Percentiles rank a stretch among this genome's conserved stretches.
Conservation (phyloP, 805 yeast species). For the Starmerella stellata region DNA sequence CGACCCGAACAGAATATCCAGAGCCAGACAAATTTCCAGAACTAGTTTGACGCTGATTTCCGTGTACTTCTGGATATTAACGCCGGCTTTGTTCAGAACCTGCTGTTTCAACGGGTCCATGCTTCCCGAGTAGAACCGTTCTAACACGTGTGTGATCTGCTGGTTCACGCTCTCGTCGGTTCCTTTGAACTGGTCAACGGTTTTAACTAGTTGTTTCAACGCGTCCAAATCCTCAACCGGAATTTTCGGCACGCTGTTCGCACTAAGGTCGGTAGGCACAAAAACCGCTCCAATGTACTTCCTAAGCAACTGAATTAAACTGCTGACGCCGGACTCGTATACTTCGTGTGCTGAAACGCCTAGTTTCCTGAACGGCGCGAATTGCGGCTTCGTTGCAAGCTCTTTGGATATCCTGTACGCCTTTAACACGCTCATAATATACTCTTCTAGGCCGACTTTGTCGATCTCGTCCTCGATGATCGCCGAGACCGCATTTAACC, state of each 20-base stretch:
- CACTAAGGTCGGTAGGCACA: constrained; percentile 28
- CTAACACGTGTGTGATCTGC: constrained; percentile 12
- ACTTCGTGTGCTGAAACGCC: constrained; percentile 8
- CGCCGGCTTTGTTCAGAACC: neutral
- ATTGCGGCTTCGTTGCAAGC: constrained; percentile 12
- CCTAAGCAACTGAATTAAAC: constrained; percentile 13
- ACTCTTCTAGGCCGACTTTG: constrained; percentile 11
- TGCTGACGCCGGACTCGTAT: constrained; percentile 5
- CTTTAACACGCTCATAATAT: constrained; percentile 3
- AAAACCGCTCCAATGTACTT: constrained; percentile 28
- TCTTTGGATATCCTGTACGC: constrained; percentile 4
- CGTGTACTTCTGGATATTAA: neutral
- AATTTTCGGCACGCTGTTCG: constrained; percentile 2
- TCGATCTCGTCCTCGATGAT: constrained; percentile 12
- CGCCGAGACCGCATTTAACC: constrained; percentile 14
- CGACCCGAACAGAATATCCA: constrained; percentile 5
- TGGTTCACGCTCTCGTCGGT: constrained; percentile 15
- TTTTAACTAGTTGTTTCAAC: constrained; percentile 5
- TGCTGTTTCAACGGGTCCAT: constrained; percentile 2
- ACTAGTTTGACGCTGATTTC: constrained; percentile 1
- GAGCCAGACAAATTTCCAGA: neutral
- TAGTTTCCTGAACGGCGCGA: constrained; percentile 15
- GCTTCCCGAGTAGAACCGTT: constrained; percentile 13
- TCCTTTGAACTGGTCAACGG: constrained; percentile 4
- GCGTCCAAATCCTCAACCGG: constrained; percentile 21